Base-by-base conservation (phyloP, 1,139 yeast species). In the Pichia sp. region DNA sequence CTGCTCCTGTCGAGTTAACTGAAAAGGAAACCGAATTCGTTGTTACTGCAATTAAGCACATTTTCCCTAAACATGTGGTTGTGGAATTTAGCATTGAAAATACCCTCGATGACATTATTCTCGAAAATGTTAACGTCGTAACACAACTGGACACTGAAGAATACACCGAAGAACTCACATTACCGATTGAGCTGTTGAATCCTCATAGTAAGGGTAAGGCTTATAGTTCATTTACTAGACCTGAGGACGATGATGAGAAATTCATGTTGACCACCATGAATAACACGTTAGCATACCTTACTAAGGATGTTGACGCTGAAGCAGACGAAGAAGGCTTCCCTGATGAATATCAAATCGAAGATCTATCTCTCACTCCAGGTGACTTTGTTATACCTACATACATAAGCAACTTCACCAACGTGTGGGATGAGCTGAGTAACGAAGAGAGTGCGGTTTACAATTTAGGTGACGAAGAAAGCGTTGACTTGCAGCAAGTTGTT, bases 21-120 rank as follows among this genome's bases (percentile, higher is more conserved):
- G 99, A 93, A 69, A 80, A 82, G 59, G 99, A 92, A 69, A 90
- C 95, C 61, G 99, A 93, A 72, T 90, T 90, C 69, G 93, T 90
- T 52, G 96, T 95, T 53, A 79, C 80, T 54, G 93, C 88, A 40
- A 78, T 88, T 55, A 90, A 89, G 71, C 98, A 92, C 70, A 74
- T 90, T 57, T 93, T 87, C 72, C 73, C 81, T 53, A 80, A 81
- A 45, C 87, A 90, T 70, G 74, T 90, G 67, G 95, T 93, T 36
- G 75, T 93, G 61, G 97, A 93, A 75, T 93, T 82, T 72, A 83
- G 87, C 62, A 82, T 95, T 62, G 81, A 85, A 59, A 95, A 93
- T 73, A 93, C 99, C 1, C 79, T 92, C 64, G 83, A 84, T 49
- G 92, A 85, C 62, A 81, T 85, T 55, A 79, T 87, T 49, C 77